Evolutionary conservation across 2,329 filamentous ascomycete species (phyloP).

Genomic region (Colletotrichum destructivum): DNA sequence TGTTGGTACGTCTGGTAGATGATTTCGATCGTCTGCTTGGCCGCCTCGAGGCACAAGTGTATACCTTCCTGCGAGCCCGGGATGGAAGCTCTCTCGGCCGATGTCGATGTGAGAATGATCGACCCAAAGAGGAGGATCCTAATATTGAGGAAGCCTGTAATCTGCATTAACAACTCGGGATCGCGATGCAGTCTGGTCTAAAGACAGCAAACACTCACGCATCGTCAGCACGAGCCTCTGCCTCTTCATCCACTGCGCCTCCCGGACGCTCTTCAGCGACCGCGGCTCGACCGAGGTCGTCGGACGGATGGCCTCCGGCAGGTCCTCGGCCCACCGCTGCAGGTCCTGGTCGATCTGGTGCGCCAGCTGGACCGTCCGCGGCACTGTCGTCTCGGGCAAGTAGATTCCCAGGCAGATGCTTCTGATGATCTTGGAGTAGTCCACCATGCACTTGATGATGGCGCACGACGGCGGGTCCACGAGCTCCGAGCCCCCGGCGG

Average conservation of each 20-base stretch:
- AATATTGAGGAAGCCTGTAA: slow-evolving; percentile 47
- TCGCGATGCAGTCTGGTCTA: no score
- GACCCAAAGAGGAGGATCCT: slow-evolving; percentile 49
- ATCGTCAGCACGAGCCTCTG: slow-evolving; percentile 48
- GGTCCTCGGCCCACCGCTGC: slow-evolving; percentile 44
- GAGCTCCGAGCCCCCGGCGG: slow-evolving; percentile 19
- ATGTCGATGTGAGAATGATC: slow-evolving; percentile 45
- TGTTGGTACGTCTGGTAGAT: slow-evolving; percentile 49
- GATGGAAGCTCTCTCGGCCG: slow-evolving; percentile 42
- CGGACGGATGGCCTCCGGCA: slow-evolving; percentile 46
- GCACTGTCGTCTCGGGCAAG: slow-evolving; percentile 43
- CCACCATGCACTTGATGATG: slow-evolving; percentile 49
- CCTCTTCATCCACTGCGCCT: slow-evolving; percentile 48
- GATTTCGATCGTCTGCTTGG: slow-evolving; percentile 49
- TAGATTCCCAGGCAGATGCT: slow-evolving; percentile 47
- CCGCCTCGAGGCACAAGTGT: slow-evolving; percentile 47
- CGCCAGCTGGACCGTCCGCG: slow-evolving; percentile 44
- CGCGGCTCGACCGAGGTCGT: slow-evolving; percentile 33
- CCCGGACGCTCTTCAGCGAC: slow-evolving; percentile 41
- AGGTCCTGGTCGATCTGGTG: slow-evolving; percentile 46
- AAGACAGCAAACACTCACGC: slow-evolving; percentile 28
- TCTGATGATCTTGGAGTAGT: slow-evolving; percentile 48
- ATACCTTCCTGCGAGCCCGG: slow-evolving; percentile 43
- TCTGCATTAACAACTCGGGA: no score
- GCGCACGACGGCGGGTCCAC: slow-evolving; percentile 48